These are phyloP conservation scores for Adenanthera pavonina DNA, from an alignment of 306 rosid genomes.

Conservation along the genomic window DNA sequence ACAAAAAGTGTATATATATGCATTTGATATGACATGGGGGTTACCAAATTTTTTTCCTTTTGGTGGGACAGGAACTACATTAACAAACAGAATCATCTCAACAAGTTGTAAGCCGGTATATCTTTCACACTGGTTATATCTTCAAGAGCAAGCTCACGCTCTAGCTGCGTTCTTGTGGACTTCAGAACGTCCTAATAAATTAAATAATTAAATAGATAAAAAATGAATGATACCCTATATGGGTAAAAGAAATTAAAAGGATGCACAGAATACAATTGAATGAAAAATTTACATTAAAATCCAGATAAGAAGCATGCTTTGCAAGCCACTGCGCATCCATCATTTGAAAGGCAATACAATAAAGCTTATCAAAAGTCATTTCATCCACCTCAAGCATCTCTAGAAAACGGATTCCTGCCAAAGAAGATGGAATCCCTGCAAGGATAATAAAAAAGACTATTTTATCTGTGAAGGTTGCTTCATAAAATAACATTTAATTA, in stretches of 20 bases:
- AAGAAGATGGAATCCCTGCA: constrained; percentile 70
- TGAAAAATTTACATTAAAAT: constrained; percentile 71
- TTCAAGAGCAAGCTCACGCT: constrained; percentile 94
- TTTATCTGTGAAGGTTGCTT: constrained; percentile 13
- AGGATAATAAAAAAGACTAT: constrained; percentile 20
- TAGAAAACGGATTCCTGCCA: constrained; percentile 67
- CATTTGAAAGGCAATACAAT: constrained; percentile 82
- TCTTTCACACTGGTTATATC: constrained; percentile 74
- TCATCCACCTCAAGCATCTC: constrained; percentile 76
- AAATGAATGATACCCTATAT: not conserved
- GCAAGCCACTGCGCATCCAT: constrained; percentile 99
- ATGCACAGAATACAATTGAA: constrained; percentile 7
- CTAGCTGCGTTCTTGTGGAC: constrained; percentile 83
- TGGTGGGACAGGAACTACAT: not conserved
- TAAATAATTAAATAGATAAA: not conserved
- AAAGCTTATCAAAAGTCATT: constrained; percentile 86
- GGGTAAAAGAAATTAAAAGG: not conserved
- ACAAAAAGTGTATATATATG: not conserved
- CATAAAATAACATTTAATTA: constrained; percentile 17
- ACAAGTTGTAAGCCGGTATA: constrained; percentile 82
- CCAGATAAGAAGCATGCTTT: constrained; percentile 91
- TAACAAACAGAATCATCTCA: constrained; percentile 49
- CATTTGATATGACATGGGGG: not conserved
- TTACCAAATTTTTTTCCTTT: too few relatives aligned
- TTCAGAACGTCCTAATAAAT: constrained; percentile 76